Evolutionary conservation across 2,329 filamentous ascomycete genomes (phyloP).

Genomic region (Fusarium sp.): DNA sequence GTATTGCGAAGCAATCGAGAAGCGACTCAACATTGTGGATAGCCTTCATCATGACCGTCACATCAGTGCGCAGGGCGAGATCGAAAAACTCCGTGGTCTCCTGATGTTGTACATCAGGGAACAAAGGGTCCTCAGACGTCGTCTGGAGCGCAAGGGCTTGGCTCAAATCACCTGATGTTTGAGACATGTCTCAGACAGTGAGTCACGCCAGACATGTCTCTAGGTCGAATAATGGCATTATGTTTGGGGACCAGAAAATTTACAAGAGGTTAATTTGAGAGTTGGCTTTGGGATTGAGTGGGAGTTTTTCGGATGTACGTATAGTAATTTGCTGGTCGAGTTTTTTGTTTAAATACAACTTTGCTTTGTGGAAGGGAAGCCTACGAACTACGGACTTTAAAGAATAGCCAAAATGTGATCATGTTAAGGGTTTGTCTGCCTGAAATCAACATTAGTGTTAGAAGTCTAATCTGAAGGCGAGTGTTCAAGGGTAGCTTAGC

Average conservation of each 20-base stretch:
- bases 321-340: too few relatives aligned
- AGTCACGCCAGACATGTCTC: too few relatives aligned
- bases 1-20: neutral
- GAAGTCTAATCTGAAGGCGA: neutral
- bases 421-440: neutral
- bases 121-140: neutral
- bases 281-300: neutral
- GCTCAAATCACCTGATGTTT: neutral
- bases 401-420: neutral
- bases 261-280: neutral
- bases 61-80: neutral
- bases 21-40: neutral
- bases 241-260: too few relatives aligned
- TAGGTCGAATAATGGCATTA: too few relatives aligned
- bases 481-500: neutral
- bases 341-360: neutral
- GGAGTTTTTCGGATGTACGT: neutral
- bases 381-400: neutral
- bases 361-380: neutral
- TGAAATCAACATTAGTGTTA: neutral
- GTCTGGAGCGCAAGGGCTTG: accelerated
- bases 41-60: neutral
- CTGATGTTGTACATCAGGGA: neutral
- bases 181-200: neutral
- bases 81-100: neutral